phyloP scores from a whole-genome alignment of 148 eudicot species.

The Dysphania ambrosioides region DNA sequence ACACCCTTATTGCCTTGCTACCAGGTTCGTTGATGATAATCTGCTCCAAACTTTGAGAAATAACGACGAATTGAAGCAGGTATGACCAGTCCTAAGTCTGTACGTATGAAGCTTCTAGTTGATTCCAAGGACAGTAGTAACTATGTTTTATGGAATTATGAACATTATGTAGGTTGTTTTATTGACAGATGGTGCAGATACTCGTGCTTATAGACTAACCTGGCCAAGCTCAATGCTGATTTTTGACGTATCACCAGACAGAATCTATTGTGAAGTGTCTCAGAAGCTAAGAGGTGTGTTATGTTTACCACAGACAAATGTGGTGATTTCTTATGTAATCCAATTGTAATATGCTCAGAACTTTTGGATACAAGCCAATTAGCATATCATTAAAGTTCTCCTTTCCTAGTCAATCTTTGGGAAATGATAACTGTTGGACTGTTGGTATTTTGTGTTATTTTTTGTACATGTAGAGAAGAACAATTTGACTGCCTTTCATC shows the following conservation, averaged over 20 bases:
- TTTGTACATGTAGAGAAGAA: too few relatives aligned
- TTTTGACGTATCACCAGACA: conserved; percentile 65
- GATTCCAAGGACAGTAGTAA: background rate
- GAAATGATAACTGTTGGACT: background rate
- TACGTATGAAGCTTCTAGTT: conserved; percentile 6
- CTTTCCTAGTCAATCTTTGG: background rate
- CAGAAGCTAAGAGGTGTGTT: conserved; percentile 59
- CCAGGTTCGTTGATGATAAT: conserved; percentile 78
- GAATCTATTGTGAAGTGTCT: conserved; percentile 39
- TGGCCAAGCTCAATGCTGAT: conserved; percentile 83
- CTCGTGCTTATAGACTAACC: conserved; percentile 75
- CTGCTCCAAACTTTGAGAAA: conserved; percentile 44
- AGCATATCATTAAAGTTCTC: background rate
- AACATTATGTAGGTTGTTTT: conserved; percentile 64
- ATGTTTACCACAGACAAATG: background rate
- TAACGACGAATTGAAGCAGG: conserved; percentile 69
- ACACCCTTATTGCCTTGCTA: conserved; percentile 64
- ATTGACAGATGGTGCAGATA: conserved; percentile 93
- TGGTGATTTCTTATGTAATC: background rate
- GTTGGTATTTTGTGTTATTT: too few relatives aligned
- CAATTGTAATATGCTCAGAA: background rate
- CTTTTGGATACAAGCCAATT: background rate
- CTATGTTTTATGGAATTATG: conserved; percentile 12
- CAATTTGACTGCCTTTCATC: too few relatives aligned
- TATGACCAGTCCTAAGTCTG: conserved; percentile 20